phyloP scores from a whole-genome alignment of 2,329 filamentous ascomycete species.

The Hypoxylon sp. region DNA sequence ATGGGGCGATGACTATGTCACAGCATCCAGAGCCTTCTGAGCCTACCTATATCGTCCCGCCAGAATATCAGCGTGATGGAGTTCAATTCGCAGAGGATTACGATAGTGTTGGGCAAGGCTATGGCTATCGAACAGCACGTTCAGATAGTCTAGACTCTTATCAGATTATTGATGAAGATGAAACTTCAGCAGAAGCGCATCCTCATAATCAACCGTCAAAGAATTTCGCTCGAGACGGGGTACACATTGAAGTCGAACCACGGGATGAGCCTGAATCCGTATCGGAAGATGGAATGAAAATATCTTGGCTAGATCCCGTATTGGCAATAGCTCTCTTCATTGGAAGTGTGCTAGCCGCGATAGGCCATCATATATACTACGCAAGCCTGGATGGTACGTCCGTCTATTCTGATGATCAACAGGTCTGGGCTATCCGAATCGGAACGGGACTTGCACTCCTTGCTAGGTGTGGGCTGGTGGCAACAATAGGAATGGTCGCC shows the following conservation, averaged over 20 bases:
- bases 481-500: constrained; percentile 21
- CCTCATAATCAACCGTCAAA: background rate
- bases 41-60: background rate
- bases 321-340: constrained; percentile 17
- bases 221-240: background rate
- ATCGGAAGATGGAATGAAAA: background rate
- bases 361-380: constrained; percentile 26
- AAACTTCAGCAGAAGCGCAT: background rate
- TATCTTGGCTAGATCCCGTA: constrained; percentile 11
- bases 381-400: constrained; percentile 11
- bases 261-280: background rate
- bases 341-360: constrained; percentile 8
- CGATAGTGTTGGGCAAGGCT: background rate
- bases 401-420: constrained; percentile 12
- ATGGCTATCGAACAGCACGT: background rate
- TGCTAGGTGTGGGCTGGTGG: constrained; percentile 15
- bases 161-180: background rate
- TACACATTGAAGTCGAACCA: constrained; percentile 4
- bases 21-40: background rate
- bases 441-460: constrained; percentile 25
- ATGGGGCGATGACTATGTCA: background rate
- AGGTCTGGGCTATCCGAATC: constrained; percentile 32
- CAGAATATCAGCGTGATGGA: background rate
- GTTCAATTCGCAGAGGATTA: background rate
- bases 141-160: background rate